phyloP scores from a whole-genome alignment of 225 moss, liverwort and hornwort genomes.

The Pseudoscleropodium purum region DNA sequence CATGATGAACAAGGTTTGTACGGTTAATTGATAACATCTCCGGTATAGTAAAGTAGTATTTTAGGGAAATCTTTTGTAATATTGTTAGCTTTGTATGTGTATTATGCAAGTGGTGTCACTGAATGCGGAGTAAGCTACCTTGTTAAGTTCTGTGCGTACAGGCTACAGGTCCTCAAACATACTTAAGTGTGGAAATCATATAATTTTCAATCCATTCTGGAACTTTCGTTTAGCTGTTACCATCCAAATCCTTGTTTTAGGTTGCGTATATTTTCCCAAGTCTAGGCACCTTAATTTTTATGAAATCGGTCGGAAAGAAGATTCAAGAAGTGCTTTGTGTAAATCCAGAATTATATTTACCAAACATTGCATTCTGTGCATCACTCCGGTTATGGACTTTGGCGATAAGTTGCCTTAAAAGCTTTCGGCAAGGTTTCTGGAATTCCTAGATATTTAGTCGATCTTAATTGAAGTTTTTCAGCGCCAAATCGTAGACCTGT shows the following conservation, averaged over 20 bases:
- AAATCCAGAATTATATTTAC: background rate
- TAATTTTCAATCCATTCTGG: too few relatives aligned
- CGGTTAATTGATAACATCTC: too few relatives aligned
- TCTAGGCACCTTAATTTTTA: too few relatives aligned
- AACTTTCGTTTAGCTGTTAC: background rate
- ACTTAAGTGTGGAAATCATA: background rate
- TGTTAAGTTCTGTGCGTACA: background rate
- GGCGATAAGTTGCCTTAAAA: too few relatives aligned
- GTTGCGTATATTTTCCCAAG: too few relatives aligned
- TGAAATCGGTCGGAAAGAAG: background rate
- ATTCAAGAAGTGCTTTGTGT: background rate
- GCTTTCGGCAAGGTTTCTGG: fast-evolving
- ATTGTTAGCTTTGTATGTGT: too few relatives aligned
- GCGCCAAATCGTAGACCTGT: too few relatives aligned
- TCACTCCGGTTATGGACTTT: too few relatives aligned
- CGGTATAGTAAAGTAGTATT: too few relatives aligned
- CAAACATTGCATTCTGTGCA: background rate
- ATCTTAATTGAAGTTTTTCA: too few relatives aligned
- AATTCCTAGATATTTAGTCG: background rate
- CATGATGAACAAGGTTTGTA: slow-evolving; percentile 94
- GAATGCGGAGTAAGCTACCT: background rate
- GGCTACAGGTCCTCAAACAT: background rate
- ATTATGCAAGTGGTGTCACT: background rate
- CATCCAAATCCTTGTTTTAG: fast-evolving
- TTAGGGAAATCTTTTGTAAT: background rate